A percentile compares a stretch with the other conserved stretches of the same genome.
Evolutionary conservation across 129 eudicot species (phyloP).

Genomic region (Kitagawia praeruptora): DNA sequence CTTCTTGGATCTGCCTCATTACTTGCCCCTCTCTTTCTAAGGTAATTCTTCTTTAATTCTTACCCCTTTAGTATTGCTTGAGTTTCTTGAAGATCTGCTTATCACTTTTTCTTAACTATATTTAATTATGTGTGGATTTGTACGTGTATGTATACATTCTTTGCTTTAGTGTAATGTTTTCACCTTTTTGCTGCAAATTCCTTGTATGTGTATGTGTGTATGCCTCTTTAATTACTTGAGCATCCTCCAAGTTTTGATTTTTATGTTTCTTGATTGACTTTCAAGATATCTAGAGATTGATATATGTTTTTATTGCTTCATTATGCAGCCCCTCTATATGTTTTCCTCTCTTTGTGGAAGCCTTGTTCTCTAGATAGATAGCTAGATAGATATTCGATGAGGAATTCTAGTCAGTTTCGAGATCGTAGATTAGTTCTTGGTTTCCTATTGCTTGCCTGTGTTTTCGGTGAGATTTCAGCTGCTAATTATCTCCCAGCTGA

Average conservation of each 20-base stretch:
- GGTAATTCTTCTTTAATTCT: background rate
- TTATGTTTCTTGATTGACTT: background rate
- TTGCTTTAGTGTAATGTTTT: background rate
- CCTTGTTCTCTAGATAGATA: background rate
- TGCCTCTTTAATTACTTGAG: background rate
- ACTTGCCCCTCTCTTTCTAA: background rate
- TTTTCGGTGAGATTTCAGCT: constrained; percentile 29
- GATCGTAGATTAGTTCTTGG: background rate
- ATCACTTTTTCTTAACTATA: background rate
- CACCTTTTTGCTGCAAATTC: background rate
- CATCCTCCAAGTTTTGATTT: background rate
- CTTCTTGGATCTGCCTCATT: background rate
- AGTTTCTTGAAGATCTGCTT: background rate
- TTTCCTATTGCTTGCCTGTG: constrained; percentile 22
- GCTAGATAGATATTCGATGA: constrained; percentile 19
- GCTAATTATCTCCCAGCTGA: constrained; percentile 56
- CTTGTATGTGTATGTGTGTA: too few relatives aligned
- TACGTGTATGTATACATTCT: background rate
- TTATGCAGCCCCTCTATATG: constrained; percentile 5
- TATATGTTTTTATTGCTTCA: background rate
- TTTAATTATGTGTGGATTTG: background rate
- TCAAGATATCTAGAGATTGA: background rate
- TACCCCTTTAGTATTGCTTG: background rate
- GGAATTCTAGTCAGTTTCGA: constrained; percentile 11
- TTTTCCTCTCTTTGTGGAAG: background rate